Evolutionary conservation across 441 rosid species (phyloP), one percentile per base, ranked within the genome.

Genomic region (Flueggea neowawraea): DNA sequence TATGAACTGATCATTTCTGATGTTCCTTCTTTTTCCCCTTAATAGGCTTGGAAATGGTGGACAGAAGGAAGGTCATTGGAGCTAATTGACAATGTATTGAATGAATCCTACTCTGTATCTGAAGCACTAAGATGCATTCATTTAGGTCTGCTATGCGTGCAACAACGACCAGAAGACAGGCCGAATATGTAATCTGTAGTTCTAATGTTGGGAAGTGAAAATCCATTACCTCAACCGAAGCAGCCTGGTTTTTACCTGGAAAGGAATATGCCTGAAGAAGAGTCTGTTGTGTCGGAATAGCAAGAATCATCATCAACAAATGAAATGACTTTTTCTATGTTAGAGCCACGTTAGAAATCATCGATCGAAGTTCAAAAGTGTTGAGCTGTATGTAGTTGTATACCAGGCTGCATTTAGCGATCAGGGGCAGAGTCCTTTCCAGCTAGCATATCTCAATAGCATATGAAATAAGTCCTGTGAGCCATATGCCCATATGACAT

Each of bases 171-270:
- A 6, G 56, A 53, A 8, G 63, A 62, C 12, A 63, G 73, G 5
- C 73, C 68, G 12, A 62, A 11, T 48, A 69, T 69, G 73, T 44
- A 68, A 12, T 49, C 33, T 8, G 68, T 69, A 12, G 68, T 69
- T n/a, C 53, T 57, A 8, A 69, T 69, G 73, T 32, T 63, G 31
- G 60, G 58, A 10, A 69, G 68, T 57, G 68, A 57, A n/a, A 54
- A 53, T 39, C 0, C 49, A 13, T 52, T 70, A 43, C 74, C 69
- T 5, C 17, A 12, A 6, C 74, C 74, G 6, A 70, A 64, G 14
- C 69, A 70, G 44, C 74, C 74, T 0, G 74, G 74, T 0, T 70
- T 70, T 60, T 70, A 64, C 66, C 54, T 15, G 22, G 72, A 62
- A 44, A 63, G 72, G 45, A 57, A 55, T 22, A 15, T 55, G 17